Evolutionary conservation across 2,329 filamentous ascomycete species (phyloP).

Genomic region (Ascochyta rabiei): DNA sequence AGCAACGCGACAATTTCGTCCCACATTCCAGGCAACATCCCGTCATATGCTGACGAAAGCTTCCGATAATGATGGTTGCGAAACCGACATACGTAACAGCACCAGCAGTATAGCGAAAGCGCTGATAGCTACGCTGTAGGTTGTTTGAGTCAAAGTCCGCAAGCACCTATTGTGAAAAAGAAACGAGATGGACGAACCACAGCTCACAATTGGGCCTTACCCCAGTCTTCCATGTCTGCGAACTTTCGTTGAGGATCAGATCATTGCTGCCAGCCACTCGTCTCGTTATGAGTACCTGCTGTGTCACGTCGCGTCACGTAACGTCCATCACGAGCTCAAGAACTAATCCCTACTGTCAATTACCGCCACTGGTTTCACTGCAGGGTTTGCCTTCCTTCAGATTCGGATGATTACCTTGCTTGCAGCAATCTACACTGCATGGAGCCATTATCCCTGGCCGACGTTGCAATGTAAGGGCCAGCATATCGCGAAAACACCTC

Average conservation of each 20-base stretch:
- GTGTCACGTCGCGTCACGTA: conserved; percentile 30
- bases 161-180: background rate
- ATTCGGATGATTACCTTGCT: conserved; percentile 20
- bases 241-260: conserved; percentile 12
- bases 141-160: background rate
- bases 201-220: conserved; percentile 8
- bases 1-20: conserved; percentile 14
- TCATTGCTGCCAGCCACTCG: conserved; percentile 16
- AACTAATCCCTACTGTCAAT: conserved; percentile 25
- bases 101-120: background rate
- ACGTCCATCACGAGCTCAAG: conserved; percentile 26
- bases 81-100: conserved; percentile 2
- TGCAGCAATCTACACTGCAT: conserved; percentile 23
- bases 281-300: conserved; percentile 21
- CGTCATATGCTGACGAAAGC: conserved; percentile 11
- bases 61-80: conserved; percentile 6
- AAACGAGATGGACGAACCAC: background rate
- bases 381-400: conserved; percentile 26
- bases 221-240: conserved; percentile 8
- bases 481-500: conserved; percentile 20
- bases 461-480: conserved; percentile 29
- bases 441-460: conserved; percentile 23
- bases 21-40: conserved; percentile 12
- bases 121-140: background rate
- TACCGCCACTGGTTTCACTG: conserved; percentile 27